phyloP scores from a whole-genome alignment of 257 asterid genomes.

The Capsicum baccatum region DNA sequence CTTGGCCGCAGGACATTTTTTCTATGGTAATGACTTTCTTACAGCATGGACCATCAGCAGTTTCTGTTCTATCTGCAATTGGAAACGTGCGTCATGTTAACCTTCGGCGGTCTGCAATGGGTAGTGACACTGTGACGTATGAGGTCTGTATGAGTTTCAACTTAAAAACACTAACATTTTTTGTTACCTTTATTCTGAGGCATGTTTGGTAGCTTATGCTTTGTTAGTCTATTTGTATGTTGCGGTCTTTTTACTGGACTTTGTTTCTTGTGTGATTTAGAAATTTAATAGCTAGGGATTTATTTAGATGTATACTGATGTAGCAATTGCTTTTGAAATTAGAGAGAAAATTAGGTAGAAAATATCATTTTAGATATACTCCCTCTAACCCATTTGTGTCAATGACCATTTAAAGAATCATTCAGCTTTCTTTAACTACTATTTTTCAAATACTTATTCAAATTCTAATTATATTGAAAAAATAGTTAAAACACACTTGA shows the following conservation, averaged over 20 bases:
- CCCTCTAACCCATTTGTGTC: neutral
- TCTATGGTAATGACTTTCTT: constrained; percentile 35
- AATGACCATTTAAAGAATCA: neutral
- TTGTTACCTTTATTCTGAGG: no score
- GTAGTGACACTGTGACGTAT: no score
- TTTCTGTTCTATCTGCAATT: no score
- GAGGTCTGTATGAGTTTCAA: no score
- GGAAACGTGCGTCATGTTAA: no score
- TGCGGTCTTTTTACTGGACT: neutral
- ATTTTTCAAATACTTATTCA: neutral
- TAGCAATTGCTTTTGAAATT: neutral
- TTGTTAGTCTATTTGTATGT: neutral
- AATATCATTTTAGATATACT: neutral
- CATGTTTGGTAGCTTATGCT: neutral
- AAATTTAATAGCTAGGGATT: neutral
- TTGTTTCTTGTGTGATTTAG: neutral
- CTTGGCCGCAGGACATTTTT: constrained; percentile 69
- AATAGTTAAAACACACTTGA: no score
- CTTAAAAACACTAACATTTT: no score
- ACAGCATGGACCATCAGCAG: no score
- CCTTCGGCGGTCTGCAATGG: no score
- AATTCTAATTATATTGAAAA: no score
- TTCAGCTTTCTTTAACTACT: neutral
- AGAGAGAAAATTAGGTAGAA: neutral
- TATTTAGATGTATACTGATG: neutral